Conservation (phyloP, 805 yeast species). For the Saturnispora gosingensis region DNA sequence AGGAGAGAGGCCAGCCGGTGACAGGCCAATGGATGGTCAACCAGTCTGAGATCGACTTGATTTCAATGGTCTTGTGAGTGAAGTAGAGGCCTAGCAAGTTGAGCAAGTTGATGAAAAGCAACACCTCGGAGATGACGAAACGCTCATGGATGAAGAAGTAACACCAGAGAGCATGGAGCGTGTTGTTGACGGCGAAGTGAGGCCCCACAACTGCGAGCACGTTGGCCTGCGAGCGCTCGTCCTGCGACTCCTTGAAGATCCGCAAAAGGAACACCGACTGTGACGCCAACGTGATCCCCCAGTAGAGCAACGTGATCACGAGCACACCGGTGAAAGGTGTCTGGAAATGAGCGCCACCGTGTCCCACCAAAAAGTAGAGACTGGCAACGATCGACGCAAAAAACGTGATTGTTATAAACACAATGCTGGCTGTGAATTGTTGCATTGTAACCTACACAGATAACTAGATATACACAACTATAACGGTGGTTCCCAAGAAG, state of each 20-base stretch:
- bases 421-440: slow-evolving; percentile 20
- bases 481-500: background rate
- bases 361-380: slow-evolving; percentile 43
- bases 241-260: slow-evolving; percentile 25
- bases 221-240: slow-evolving; percentile 22
- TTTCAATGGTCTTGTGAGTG: slow-evolving; percentile 48
- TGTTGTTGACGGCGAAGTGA: slow-evolving; percentile 57
- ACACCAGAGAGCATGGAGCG: slow-evolving; percentile 55
- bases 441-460: slow-evolving; percentile 6
- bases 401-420: slow-evolving; percentile 44
- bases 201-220: slow-evolving; percentile 38
- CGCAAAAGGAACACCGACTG: slow-evolving; percentile 46
- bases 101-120: slow-evolving; percentile 49
- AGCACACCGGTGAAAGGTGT: slow-evolving; percentile 66
- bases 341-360: slow-evolving; percentile 34
- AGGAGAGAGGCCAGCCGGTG: slow-evolving; percentile 62
- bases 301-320: slow-evolving; percentile 42
- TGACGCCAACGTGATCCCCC: slow-evolving; percentile 44
- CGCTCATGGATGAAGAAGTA: slow-evolving; percentile 49
- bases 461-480: slow-evolving; percentile 2
- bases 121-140: slow-evolving; percentile 49
- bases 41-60: slow-evolving; percentile 45
- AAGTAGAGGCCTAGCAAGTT: slow-evolving; percentile 49
- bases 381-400: slow-evolving; percentile 44
- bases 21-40: slow-evolving; percentile 54